Conservation (phyloP, 1,284 basidiomycete genomes). For the Sutorius eximius region DNA sequence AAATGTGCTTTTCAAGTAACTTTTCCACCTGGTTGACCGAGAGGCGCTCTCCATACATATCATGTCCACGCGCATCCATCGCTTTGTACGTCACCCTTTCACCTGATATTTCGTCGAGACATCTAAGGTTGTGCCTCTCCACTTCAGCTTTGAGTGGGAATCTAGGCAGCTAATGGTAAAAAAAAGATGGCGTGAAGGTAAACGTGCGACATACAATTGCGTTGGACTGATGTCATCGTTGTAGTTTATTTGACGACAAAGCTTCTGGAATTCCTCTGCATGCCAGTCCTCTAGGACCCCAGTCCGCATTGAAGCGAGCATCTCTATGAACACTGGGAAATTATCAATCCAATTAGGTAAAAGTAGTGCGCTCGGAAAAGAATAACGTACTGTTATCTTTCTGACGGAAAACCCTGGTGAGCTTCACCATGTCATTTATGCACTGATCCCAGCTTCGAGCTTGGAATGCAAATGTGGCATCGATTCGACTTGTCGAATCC, state of each 20-base stretch:
- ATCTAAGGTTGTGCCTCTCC: slow-evolving; percentile 23
- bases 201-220: slow-evolving; percentile 46
- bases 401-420: slow-evolving; percentile 49
- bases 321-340: slow-evolving; percentile 59
- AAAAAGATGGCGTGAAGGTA: neutral
- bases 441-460: slow-evolving; percentile 59
- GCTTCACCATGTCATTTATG: slow-evolving; percentile 37
- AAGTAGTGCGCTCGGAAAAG: neutral
- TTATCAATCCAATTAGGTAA: neutral
- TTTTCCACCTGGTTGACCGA: slow-evolving; percentile 20
- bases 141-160: slow-evolving; percentile 30
- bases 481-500: slow-evolving; percentile 32
- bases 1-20: slow-evolving; percentile 34
- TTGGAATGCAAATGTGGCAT: slow-evolving; percentile 63
- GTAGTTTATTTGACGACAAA: slow-evolving; percentile 47
- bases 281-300: slow-evolving; percentile 44
- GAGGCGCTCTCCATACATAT: slow-evolving; percentile 24
- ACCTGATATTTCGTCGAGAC: slow-evolving; percentile 22
- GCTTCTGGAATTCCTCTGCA: slow-evolving; percentile 41
- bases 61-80: slow-evolving; percentile 30
- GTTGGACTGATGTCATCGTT: slow-evolving; percentile 62
- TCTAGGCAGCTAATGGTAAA: slow-evolving; percentile 10
- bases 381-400: slow-evolving; percentile 41
- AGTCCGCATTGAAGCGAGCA: slow-evolving; percentile 73
- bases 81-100: slow-evolving; percentile 17